Base-by-base conservation (phyloP, 192 early-diverging fungal genomes). In the Radiomyces spectabilis region DNA sequence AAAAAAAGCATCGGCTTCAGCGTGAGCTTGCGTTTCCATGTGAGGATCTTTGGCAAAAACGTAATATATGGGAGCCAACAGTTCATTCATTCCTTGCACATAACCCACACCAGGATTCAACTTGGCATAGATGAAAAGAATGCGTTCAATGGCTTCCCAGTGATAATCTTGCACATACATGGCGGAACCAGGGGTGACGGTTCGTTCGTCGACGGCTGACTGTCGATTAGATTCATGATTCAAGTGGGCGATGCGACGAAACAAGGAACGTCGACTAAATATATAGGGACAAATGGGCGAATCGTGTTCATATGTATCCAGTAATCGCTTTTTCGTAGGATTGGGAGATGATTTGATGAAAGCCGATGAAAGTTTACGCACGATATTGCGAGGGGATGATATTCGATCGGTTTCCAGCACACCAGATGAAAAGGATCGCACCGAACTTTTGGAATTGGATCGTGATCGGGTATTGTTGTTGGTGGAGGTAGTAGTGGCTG, bases 71-170 rank as follows among this genome's bases (percentile, higher is more conserved):
- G 89, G 89, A 1, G 79, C 89, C 18, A 91, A 63, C 37, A 91
- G 68, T 59, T 91, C 86, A 61, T 91, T 91, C 89, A 93, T 90
- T 27, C 89, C 90, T 63, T 93, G 90, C n/a, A 88, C 83, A 56
- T 93, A 93, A 1, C 85, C 83, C 10, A 86, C 76, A 21, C 90
- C 90, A 4, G 80, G 84, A 56, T 91, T 91, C 38, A 91, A 68
- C 49, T 86, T 84, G 3, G 85, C 82, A 62, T 85, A 88, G 27
- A 91, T 84, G 47, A 83, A 90, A 55, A 93, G 56, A 13, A 93
- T 77, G 2, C 90, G 66, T 59, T 85, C 84, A 51, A 91, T 81
- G 0, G 79, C 85, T 53, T 90, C 86, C 75, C 80, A 89, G 56
- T 93, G 89, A 53, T 82, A 65, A 66, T 88, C 85, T 41, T 70